Conservation (phyloP, 345 rosid species). For the Citrus reticulata region DNA sequence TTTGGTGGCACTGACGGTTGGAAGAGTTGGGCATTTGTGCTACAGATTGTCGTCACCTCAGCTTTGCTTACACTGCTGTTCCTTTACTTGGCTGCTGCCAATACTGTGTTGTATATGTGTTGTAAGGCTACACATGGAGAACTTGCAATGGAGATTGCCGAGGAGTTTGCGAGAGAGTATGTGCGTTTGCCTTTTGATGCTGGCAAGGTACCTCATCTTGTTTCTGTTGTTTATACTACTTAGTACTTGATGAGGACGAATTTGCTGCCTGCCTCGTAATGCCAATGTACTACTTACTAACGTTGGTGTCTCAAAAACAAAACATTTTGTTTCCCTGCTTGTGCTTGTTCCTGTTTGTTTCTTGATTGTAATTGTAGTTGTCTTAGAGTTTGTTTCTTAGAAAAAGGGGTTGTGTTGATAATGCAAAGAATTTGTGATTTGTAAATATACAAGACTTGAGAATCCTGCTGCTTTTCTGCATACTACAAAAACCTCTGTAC, state of each 20-base stretch:
- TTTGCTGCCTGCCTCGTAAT: no score
- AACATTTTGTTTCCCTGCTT: not conserved
- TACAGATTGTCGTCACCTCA: constrained; percentile 43
- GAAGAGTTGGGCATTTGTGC: constrained; percentile 40
- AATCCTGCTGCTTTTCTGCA: not conserved
- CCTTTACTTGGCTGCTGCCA: constrained; percentile 47
- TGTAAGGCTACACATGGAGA: constrained; percentile 70
- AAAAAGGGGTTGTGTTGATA: not conserved
- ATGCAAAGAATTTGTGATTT: constrained; percentile 5
- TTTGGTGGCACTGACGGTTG: constrained; percentile 25
- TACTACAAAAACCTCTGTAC: not conserved
- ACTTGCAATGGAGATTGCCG: constrained; percentile 68
- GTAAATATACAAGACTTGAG: not conserved
- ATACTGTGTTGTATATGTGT: constrained; percentile 58
- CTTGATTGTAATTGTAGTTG: not conserved
- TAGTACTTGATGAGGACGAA: not conserved
- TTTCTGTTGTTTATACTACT: constrained; percentile 32
- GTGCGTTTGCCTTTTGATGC: constrained; percentile 75
- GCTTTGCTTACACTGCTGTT: constrained; percentile 23
- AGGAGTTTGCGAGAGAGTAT: constrained; percentile 62
- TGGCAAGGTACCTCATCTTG: constrained; percentile 65
- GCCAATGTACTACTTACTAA: no score
- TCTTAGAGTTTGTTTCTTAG: not conserved
- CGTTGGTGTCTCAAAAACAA: not conserved
- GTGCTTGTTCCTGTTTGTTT: not conserved